phyloP scores from a whole-genome alignment of 1,139 yeast genomes.

The Candida neerlandica region DNA sequence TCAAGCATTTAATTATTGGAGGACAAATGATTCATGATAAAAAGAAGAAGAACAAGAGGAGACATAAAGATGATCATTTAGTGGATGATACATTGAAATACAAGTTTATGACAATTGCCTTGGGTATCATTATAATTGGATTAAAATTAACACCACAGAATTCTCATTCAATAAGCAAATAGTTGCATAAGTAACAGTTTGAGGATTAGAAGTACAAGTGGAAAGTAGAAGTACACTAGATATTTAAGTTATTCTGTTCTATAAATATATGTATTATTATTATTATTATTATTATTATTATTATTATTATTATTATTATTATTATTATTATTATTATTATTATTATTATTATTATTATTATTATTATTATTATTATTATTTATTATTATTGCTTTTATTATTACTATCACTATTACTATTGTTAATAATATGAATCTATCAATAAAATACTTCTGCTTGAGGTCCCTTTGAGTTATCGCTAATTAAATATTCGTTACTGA shows the following conservation, averaged over 20 bases:
- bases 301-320: not conserved
- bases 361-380: not conserved
- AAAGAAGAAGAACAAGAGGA: constrained; percentile 21
- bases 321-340: not conserved
- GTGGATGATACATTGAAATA: constrained; percentile 47
- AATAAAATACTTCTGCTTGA: not conserved
- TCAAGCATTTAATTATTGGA: constrained; percentile 38
- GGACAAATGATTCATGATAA: constrained; percentile 24
- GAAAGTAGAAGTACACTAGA: not conserved
- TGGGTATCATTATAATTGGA: constrained; percentile 48
- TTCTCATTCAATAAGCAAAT: not conserved
- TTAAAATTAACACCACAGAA: constrained; percentile 37
- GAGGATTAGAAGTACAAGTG: too few relatives aligned
- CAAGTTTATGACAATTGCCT: constrained; percentile 47
- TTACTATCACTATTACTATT: not conserved
- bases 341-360: not conserved
- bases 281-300: not conserved
- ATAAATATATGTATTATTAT: not conserved
- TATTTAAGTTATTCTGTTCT: not conserved
- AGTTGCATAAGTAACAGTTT: not conserved
- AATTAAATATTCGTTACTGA: too few relatives aligned
- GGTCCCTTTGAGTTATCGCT: too few relatives aligned
- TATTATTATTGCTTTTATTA: not conserved
- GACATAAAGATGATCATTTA: constrained; percentile 25
- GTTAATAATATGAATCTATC: too few relatives aligned